Conservation (phyloP, 108 stramenopile genomes). For the Cylindrotheca closterium region DNA sequence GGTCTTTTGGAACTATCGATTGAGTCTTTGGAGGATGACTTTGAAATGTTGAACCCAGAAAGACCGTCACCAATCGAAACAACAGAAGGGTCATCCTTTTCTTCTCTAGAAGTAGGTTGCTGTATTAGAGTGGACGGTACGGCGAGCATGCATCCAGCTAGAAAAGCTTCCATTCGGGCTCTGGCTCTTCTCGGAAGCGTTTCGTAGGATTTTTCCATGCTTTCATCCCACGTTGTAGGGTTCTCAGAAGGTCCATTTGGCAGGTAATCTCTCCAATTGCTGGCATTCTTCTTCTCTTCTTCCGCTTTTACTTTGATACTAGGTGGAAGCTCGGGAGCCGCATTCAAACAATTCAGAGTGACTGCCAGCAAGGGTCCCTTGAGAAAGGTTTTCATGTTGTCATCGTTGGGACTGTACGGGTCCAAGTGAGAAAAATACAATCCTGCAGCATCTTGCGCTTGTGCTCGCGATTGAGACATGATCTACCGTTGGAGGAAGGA, state of each 20-base stretch:
- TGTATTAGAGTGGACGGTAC: slow-evolving; percentile 35
- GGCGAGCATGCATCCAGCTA: slow-evolving; percentile 59
- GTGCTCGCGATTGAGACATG: slow-evolving; percentile 43
- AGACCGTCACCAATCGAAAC: slow-evolving; percentile 29
- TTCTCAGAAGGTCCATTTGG: not conserved
- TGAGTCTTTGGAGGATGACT: not conserved
- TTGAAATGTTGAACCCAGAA: slow-evolving; percentile 20
- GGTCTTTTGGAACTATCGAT: slow-evolving; percentile 1
- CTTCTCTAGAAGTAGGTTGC: slow-evolving; percentile 10
- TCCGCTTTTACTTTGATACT: slow-evolving; percentile 1
- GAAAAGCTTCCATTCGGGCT: slow-evolving; percentile 83
- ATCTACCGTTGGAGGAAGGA: slow-evolving; percentile 8
- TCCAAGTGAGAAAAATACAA: slow-evolving; percentile 70
- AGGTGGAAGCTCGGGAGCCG: not conserved
- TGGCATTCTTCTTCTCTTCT: not conserved
- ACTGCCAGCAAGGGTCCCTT: slow-evolving; percentile 63
- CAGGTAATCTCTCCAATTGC: slow-evolving; percentile 36
- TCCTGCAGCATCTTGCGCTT: slow-evolving; percentile 49
- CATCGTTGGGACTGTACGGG: slow-evolving; percentile 50
- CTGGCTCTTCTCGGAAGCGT: slow-evolving; percentile 46
- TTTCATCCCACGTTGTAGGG: not conserved
- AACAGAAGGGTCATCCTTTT: not conserved
- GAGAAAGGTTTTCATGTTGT: slow-evolving; percentile 53
- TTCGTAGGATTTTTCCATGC: slow-evolving; percentile 24
- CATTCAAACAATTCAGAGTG: slow-evolving; percentile 49